Base-by-base conservation (phyloP, 805 yeast species). In the Kodamaea restingae region DNA sequence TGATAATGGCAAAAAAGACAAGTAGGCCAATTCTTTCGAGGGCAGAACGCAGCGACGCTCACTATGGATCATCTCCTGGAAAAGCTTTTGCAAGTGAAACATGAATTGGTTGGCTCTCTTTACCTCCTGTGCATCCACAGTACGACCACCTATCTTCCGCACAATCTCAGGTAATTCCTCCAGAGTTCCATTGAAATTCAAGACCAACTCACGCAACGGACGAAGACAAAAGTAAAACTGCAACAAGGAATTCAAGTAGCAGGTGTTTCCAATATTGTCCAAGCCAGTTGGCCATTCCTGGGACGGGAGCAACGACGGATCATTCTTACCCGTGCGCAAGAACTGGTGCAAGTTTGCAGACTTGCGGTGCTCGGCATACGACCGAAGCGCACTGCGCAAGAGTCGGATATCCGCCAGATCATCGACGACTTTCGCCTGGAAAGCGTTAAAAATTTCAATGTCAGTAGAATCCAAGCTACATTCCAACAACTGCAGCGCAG, bases 181-280 rank as follows among this genome's bases (percentile, higher is more conserved):
- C 33, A n/a, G n/a, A n/a, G n/a, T n/a, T n/a, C n/a, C n/a, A n/a
- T 76, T 68, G 49, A 84, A 88, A 2, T 67, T 50, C 38, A 85
- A 49, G 14, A 88, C 72, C 43, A 74, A 71, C 2, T 82, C 76
- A 42, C 97, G 71, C 28, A 93, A 65, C 0, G 96, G 97, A 40
- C 78, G 76, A 32, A 93, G 77, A 5, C 88, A 84, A 64, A 88
- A 93, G 58, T 88, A 91, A 54, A 84, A 91, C 56, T 91, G 98
- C 30, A 91, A 64, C 35, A 93, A 67, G 0, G 98, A 91, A 57
- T 93, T 91, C 58, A 93, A 68, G 37, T 54, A 54, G n/a, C 42
- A 39, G 7, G 98, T 91, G 56, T 93, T 93, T 17, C 98, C 98
- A 45, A 88, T 90, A 56, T 93, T 93, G 60, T 84, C 86, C 54